Conservation (phyloP, 352 stramenopile species). For the Phytophthora aleatoria region DNA sequence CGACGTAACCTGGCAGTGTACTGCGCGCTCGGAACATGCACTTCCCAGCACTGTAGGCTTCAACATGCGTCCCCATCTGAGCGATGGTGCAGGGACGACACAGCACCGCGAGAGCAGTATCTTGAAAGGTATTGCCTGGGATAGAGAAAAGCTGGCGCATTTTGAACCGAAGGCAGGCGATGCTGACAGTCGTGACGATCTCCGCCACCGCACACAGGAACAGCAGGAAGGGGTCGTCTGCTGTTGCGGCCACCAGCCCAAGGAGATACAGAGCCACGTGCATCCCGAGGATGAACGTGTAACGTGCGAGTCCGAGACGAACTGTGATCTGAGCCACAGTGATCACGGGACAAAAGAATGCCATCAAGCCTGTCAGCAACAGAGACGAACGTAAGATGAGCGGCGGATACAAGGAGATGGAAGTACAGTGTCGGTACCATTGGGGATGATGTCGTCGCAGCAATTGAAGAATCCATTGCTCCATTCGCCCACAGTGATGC, state of each 20-base stretch:
- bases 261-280: slow-evolving; percentile 26
- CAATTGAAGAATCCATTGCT: slow-evolving; percentile 34
- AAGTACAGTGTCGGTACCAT: slow-evolving; percentile 16
- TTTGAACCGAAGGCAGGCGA: slow-evolving; percentile 38
- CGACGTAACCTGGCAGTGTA: slow-evolving; percentile 44
- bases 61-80: slow-evolving; percentile 58
- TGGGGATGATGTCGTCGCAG: slow-evolving; percentile 37
- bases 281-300: slow-evolving; percentile 23
- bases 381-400: background rate
- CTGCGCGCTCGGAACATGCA: slow-evolving; percentile 46
- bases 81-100: slow-evolving; percentile 54
- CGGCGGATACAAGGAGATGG: background rate
- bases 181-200: slow-evolving; percentile 15
- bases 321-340: slow-evolving; percentile 37
- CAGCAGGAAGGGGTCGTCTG: slow-evolving; percentile 5
- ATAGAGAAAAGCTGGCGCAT: slow-evolving; percentile 58
- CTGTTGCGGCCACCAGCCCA: slow-evolving; percentile 16
- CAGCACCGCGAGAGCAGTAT: slow-evolving; percentile 36
- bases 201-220: slow-evolving; percentile 14
- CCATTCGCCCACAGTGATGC: slow-evolving; percentile 38
- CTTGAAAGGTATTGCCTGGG: slow-evolving; percentile 39
- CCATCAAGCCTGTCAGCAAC: slow-evolving; percentile 31
- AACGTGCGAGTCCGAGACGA: slow-evolving; percentile 34
- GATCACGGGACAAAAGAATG: slow-evolving; percentile 38
- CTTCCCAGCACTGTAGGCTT: slow-evolving; percentile 38